Evolutionary conservation across 2,329 filamentous ascomycete species (phyloP), one percentile per base, ranked within the genome.

Genomic region (Aspergillus ochraceus): DNA sequence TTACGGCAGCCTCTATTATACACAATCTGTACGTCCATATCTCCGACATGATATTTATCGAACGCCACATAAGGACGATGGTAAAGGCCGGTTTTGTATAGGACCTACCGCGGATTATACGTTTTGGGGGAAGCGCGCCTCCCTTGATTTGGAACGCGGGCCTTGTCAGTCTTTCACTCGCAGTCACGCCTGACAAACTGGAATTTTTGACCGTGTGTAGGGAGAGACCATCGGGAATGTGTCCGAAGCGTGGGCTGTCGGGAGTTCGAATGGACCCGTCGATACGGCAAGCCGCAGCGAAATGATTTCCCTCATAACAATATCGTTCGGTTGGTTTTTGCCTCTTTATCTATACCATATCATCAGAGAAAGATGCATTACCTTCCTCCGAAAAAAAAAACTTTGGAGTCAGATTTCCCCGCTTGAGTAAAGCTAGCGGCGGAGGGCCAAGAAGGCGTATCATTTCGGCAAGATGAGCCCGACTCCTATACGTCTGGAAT

Each of bases 391-490:
- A 71, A 54, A 80, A 71, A 54, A 80, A 81, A 66, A 79, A 81
- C 51, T 76, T 77, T 2, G 63, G 42, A 1, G 57, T 76, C 8
- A 65, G 57, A 5, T 67, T 64, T 2, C 76, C 77, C 11, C 52
- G 67, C 0, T 64, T 56, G 66, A 80, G 68, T 4, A 82, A 67
- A 2, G 60, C 64, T 1, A 64, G 55, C 2, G 80, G 78, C 1
- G 80, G 80, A 1, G 70, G 72, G 0, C 81, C 81, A 47, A 84
- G 76, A 3, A 84, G 66, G 5, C 63, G 70, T 14, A 81, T 76
- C 2, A 84, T 82, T 59, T 84, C 79, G 1, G 80, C 79, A 20
- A 84, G 76, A 65, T 82, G 81, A 0, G 79, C 79, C 55, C 78
- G 72, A 55, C 76, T 79, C 10, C 76, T 68, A 51, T 83, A 83